These are phyloP conservation scores for Daldinia sp. DNA, from an alignment of 2,329 filamentous ascomycete species.

Conservation along the genomic window DNA sequence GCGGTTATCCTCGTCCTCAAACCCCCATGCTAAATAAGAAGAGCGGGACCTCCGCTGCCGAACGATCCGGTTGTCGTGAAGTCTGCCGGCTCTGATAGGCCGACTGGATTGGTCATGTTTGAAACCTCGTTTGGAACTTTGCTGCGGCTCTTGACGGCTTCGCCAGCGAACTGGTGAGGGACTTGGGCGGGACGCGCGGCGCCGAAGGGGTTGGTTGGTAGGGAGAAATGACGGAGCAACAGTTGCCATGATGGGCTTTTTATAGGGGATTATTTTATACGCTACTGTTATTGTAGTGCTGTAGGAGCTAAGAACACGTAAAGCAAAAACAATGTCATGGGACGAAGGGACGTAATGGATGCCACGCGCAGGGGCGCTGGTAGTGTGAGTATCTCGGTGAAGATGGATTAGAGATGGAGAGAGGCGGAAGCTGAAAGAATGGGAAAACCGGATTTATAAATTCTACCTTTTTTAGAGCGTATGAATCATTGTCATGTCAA, in stretches of 20 bases:
- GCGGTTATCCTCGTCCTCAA: conserved; percentile 28
- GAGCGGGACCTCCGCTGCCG: conserved; percentile 19
- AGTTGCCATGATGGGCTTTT: conserved; percentile 2
- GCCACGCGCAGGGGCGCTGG: conserved; percentile 30
- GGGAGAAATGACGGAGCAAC: not conserved
- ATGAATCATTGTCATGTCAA: conserved; percentile 23
- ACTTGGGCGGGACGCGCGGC: not conserved
- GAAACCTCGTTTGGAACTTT: not conserved
- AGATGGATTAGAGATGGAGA: conserved; percentile 13
- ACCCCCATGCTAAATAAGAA: conserved; percentile 12
- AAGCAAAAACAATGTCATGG: conserved; percentile 18
- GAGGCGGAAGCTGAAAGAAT: conserved; percentile 20
- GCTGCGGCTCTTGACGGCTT: not conserved
- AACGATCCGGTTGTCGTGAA: conserved; percentile 15
- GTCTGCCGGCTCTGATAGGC: conserved; percentile 2
- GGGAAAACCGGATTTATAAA: conserved; percentile 27
- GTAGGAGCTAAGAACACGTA: conserved; percentile 14
- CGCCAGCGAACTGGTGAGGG: not conserved
- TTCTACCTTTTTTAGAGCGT: not conserved
- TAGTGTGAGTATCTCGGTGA: conserved; percentile 22
- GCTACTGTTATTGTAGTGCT: not conserved
- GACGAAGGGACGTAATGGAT: conserved; percentile 17
- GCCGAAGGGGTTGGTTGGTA: conserved; percentile 5
- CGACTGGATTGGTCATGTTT: conserved; percentile 5
- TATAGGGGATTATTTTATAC: not conserved